Percentiles rank a stretch among this genome's conserved stretches.
Evolutionary conservation across 805 yeast species (phyloP).

Genomic region (Wickerhamiella alocasiicola): DNA sequence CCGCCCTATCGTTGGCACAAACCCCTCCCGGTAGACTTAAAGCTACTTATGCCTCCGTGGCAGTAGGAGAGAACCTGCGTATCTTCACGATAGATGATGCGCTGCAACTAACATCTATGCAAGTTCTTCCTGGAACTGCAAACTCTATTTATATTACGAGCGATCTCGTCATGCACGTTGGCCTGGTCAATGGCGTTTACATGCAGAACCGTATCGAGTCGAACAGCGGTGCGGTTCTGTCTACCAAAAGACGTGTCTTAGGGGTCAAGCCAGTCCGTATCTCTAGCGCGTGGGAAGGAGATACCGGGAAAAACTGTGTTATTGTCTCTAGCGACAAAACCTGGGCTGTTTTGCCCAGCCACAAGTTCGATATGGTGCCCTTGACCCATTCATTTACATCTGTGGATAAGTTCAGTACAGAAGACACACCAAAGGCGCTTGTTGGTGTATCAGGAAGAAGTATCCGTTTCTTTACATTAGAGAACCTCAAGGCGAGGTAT

Average conservation of each 20-base stretch:
- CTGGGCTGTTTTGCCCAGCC: conserved; percentile 31
- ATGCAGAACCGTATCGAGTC: conserved; percentile 47
- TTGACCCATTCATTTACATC: conserved; percentile 32
- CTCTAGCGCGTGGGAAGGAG: conserved; percentile 26
- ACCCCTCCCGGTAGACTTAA: conserved; percentile 36
- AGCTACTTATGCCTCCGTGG: conserved; percentile 53
- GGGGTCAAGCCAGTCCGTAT: conserved; percentile 57
- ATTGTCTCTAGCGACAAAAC: conserved; percentile 43
- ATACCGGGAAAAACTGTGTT: conserved; percentile 21
- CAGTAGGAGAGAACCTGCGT: conserved; percentile 59
- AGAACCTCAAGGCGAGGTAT: conserved; percentile 10
- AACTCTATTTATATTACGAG: conserved; percentile 27
- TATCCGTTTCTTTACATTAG: conserved; percentile 18
- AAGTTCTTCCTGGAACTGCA: conserved; percentile 48
- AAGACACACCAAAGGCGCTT: conserved; percentile 4
- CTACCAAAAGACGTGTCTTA: conserved; percentile 55
- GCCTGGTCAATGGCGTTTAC: conserved; percentile 75
- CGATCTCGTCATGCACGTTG: conserved; percentile 48
- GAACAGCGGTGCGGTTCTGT: conserved; percentile 47
- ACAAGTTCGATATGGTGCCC: conserved; percentile 17
- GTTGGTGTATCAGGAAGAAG: conserved; percentile 25
- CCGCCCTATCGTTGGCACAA: conserved; percentile 33
- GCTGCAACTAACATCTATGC: conserved; percentile 49
- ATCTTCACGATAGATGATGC: conserved; percentile 51
- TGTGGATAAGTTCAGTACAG: conserved; percentile 1